Conservation (phyloP, 495 filamentous ascomycete species). For the Bathelium albidoporum region DNA sequence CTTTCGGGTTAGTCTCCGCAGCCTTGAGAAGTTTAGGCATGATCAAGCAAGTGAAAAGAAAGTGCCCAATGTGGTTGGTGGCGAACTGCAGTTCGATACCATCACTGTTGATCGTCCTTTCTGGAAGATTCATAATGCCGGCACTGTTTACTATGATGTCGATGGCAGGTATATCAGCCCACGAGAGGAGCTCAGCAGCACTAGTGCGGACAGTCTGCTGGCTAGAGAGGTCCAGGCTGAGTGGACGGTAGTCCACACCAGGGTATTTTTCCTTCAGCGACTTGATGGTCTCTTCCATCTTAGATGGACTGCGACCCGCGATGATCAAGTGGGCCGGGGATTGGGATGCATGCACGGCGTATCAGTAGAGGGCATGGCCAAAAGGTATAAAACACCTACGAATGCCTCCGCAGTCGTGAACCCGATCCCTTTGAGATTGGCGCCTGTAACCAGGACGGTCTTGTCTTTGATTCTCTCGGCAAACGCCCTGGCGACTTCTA, state of each 20-base stretch:
- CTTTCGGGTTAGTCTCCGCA: conserved; percentile 27
- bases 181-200: conserved; percentile 32
- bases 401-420: conserved; percentile 35
- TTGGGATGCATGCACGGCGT: conserved; percentile 30
- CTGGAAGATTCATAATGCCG: conserved; percentile 30
- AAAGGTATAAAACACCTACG: conserved; percentile 22
- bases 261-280: conserved; percentile 30
- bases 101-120: conserved; percentile 25
- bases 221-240: conserved; percentile 37
- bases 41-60: conserved; percentile 26
- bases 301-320: conserved; percentile 31
- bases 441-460: conserved; percentile 37
- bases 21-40: conserved; percentile 38
- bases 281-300: conserved; percentile 32
- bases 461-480: conserved; percentile 28
- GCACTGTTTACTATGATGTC: conserved; percentile 40
- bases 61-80: conserved; percentile 23
- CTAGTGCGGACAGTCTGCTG: conserved; percentile 36
- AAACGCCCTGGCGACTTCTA: conserved; percentile 36
- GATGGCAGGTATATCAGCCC: conserved; percentile 30
- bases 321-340: conserved; percentile 35
- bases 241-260: conserved; percentile 29
- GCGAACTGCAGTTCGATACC: conserved; percentile 27
- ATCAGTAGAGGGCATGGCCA: neutral
- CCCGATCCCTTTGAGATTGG: conserved; percentile 34